Base-by-base conservation (phyloP, 169 alveolate species). In the Plasmodium yoelii region DNA sequence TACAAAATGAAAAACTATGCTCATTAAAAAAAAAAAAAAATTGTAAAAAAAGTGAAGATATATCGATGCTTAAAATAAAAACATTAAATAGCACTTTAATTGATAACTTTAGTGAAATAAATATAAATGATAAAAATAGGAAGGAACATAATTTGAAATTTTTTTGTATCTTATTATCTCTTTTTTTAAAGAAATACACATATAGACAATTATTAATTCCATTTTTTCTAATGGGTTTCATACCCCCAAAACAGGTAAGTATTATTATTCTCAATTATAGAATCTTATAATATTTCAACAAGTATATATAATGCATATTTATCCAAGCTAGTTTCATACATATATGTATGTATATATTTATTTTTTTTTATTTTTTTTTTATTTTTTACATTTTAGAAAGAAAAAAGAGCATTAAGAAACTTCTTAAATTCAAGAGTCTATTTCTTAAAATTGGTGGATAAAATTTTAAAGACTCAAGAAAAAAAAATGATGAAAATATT, bases 51-150 rank as follows among this genome's bases (percentile, higher is more conserved):
- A 15, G 39, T 18, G 44, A 74, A 7, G 56, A 18, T 5, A 47
- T 19, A 60, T 28, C 13, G 15, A 19, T 49, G 4, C 68, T 26
- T 59, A 70, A 67, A 60, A 59, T 18, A 44, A 82, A 67, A 10
- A 64, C 60, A 3, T 51, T 82, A 42, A 67, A 24, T 10, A 82
- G 68, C 72, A 82, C 90, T 19, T 18, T 82, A 70, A 82, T 82
- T 34, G 84, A 82, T 51, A 82, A 68, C 51, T 82, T 82, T 53
- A 61, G 42, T 26, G 82, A 82, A 51, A 82, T 82, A 5, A 82
- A 82, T 53, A 55, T 82, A 39, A 53, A 82, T 10, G 90, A 82
- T 28, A 60, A 82, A 44, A 68, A 63, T 56, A 82, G 71, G 12
- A 82, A 67, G 47, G 68, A 82, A 56, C 67, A 39, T 59, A 67